A percentile compares a stretch with the other conserved stretches of the same genome.
Conservation (phyloP, 768 basidiomycete genomes). For the Russula compacta region DNA sequence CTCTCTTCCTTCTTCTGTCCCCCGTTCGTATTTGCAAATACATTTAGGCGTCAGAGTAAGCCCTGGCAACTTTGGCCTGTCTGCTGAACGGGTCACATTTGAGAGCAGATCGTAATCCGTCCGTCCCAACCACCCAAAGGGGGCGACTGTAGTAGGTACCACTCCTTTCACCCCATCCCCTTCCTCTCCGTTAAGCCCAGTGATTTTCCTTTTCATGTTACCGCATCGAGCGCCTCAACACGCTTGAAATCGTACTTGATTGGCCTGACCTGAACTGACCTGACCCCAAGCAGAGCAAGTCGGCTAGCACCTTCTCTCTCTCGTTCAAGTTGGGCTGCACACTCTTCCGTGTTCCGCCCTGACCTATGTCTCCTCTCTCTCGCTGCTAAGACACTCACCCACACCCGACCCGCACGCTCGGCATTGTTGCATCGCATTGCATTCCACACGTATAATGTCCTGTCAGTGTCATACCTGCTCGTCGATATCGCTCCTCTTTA, state of each 20-base stretch:
- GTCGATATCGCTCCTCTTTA: slow-evolving; percentile 11
- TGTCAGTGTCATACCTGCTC: slow-evolving; percentile 18
- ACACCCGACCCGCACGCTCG: neutral
- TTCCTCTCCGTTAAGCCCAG: slow-evolving; percentile 15
- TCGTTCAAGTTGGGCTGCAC: neutral
- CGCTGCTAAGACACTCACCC: slow-evolving; percentile 2
- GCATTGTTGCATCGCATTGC: neutral
- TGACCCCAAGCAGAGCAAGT: neutral
- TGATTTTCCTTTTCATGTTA: slow-evolving; percentile 16
- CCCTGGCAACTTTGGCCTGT: neutral
- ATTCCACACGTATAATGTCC: slow-evolving; percentile 20
- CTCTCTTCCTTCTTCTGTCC: neutral
- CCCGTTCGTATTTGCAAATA: slow-evolving; percentile 12
- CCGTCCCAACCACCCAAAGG: no score
- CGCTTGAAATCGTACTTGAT: neutral
- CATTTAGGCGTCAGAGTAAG: slow-evolving; percentile 1
- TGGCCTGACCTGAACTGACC: neutral
- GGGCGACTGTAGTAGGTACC: neutral
- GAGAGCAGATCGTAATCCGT: neutral
- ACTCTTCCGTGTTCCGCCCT: neutral
- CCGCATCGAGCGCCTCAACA: slow-evolving; percentile 12
- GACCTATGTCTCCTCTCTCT: slow-evolving; percentile 13
- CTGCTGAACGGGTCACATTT: neutral
- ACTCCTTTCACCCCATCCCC: neutral
- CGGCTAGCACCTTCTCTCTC: neutral